Base-by-base conservation (phyloP, 371 early-diverging fungal genomes). In the Mortierella sp. region DNA sequence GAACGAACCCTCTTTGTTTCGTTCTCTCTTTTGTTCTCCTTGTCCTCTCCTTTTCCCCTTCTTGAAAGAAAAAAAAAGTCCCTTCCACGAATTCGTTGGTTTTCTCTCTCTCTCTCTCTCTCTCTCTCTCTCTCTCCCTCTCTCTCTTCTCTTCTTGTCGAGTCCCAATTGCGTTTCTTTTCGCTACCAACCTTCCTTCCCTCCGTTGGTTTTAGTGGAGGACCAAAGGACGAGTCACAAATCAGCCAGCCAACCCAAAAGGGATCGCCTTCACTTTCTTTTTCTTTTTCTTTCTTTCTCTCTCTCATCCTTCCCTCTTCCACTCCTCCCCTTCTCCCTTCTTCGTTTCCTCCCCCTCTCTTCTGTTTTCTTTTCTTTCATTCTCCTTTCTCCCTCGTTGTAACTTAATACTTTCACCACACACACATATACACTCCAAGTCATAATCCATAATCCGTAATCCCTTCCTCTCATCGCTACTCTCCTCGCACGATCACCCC, bases 371-470 rank as follows among this genome's bases (percentile, higher is more conserved):
- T 55, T 26, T 14, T 39, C 8, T 9, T 55, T 55, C 64, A 19
- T 39, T 45, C 31, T n/a, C 29, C 45, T n/a, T 24, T 52, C 44
- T 45, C 19, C 13, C 22, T 74, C 26, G 19, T 50, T 50, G 50
- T 50, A 50, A 37, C 43, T 61, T 45, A 40, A n/a, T 29, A 7
- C 73, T 53, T 53, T 37, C 43, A 69, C 50, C 41, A 45, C 61
- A 45, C 55, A 41, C 47, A 69, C 47, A 19, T 24, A 45, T 39
- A 50, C 66, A 39, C 26, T 45, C 13, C n/a, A 24, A 58, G 19
- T 19, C 55, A 26, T 55, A 55, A 55, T 55, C 55, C 55, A 26
- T 55, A 55, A 55, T 55, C 31, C 31, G 6, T 58, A 34, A 58
- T 58, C 58, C 19, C 41, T 13, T 29, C 22, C 48, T 24, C 19